A percentile compares a stretch with the other conserved stretches of the same genome.
phyloP scores from a whole-genome alignment of 2,329 filamentous ascomycete species.

The Cladophialophora chaetospira region DNA sequence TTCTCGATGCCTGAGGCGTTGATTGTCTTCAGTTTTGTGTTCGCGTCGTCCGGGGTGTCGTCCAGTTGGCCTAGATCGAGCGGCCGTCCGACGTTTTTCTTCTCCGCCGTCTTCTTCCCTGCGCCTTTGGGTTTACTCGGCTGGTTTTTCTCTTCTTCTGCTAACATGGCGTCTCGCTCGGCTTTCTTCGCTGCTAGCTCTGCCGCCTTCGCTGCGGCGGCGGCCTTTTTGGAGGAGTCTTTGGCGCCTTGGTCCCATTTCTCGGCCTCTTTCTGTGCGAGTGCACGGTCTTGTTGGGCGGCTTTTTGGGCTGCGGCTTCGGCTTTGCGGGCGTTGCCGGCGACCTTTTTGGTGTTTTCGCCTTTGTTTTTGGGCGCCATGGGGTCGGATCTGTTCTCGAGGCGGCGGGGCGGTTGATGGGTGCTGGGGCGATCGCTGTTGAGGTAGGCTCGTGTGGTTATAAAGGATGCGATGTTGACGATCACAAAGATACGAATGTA shows the following conservation, averaged over 20 bases:
- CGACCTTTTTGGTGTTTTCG: conserved; percentile 85
- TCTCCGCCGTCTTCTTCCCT: conserved; percentile 54
- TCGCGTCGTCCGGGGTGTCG: conserved; percentile 46
- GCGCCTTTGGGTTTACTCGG: conserved; percentile 61
- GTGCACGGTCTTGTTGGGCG: conserved; percentile 67
- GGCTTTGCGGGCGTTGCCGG: conserved; percentile 85
- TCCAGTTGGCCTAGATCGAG: conserved; percentile 78
- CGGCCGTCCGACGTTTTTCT: conserved; percentile 60
- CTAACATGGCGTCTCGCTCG: conserved; percentile 79
- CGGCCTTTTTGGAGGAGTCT: conserved; percentile 84
- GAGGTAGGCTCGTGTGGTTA: conserved; percentile 22
- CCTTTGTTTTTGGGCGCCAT: conserved; percentile 74
- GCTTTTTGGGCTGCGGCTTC: conserved; percentile 81
- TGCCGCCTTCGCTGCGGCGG: conserved; percentile 79
- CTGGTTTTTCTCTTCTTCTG: conserved; percentile 75
- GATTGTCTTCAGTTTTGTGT: conserved; percentile 58
- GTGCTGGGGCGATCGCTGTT: neutral
- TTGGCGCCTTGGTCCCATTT: conserved; percentile 89
- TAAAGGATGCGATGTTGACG: conserved; percentile 32
- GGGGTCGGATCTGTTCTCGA: neutral
- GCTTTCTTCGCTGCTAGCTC: conserved; percentile 87
- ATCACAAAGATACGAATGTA: conserved; percentile 40
- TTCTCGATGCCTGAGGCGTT: conserved; percentile 91
- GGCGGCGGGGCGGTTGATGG: neutral
- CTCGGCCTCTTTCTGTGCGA: conserved; percentile 58